phyloP scores from a whole-genome alignment of 2,329 filamentous ascomycete genomes.

The Geosmithia flava region DNA sequence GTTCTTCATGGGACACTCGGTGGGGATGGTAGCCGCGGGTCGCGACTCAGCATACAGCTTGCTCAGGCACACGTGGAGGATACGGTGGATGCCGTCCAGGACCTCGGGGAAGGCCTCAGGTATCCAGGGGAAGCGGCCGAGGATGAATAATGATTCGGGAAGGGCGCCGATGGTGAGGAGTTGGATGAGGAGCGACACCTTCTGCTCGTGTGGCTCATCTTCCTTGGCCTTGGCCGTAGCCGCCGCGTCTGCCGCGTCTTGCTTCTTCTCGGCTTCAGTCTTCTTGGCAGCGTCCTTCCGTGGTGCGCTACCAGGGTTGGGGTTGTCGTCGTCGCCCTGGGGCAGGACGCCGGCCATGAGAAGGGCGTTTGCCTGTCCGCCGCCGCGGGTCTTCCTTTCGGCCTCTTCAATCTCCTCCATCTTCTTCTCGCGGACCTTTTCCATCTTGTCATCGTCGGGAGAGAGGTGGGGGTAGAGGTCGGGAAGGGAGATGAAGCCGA shows the following conservation, averaged over 20 bases:
- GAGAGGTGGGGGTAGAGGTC: slow-evolving; percentile 91
- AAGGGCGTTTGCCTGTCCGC: slow-evolving; percentile 64
- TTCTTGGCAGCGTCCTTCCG: slow-evolving; percentile 41
- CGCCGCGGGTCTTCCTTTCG: slow-evolving; percentile 52
- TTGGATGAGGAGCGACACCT: slow-evolving; percentile 71
- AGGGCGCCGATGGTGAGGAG: slow-evolving; percentile 84
- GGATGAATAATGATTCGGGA: slow-evolving; percentile 83
- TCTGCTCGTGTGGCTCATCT: slow-evolving; percentile 76
- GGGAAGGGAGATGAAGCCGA: slow-evolving; percentile 85
- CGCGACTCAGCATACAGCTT: slow-evolving; percentile 49
- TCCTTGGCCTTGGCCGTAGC: slow-evolving; percentile 32
- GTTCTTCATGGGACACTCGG: slow-evolving; percentile 29
- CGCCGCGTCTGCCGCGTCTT: slow-evolving; percentile 20
- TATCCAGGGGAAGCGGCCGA: slow-evolving; percentile 88
- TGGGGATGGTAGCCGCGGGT: slow-evolving; percentile 15
- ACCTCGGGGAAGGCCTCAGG: slow-evolving; percentile 75
- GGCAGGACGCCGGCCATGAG: slow-evolving; percentile 76
- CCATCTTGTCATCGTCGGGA: slow-evolving; percentile 75
- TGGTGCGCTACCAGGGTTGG: slow-evolving; percentile 21
- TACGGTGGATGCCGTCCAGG: slow-evolving; percentile 68
- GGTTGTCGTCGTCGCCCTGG: slow-evolving; percentile 56
- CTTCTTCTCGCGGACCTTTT: slow-evolving; percentile 54
- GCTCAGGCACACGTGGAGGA: slow-evolving; percentile 69
- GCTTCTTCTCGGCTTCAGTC: slow-evolving; percentile 38
- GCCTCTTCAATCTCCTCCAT: slow-evolving; percentile 67